Base-by-base conservation (phyloP, 129 eudicot species). In the Ambrosia artemisiifolia region DNA sequence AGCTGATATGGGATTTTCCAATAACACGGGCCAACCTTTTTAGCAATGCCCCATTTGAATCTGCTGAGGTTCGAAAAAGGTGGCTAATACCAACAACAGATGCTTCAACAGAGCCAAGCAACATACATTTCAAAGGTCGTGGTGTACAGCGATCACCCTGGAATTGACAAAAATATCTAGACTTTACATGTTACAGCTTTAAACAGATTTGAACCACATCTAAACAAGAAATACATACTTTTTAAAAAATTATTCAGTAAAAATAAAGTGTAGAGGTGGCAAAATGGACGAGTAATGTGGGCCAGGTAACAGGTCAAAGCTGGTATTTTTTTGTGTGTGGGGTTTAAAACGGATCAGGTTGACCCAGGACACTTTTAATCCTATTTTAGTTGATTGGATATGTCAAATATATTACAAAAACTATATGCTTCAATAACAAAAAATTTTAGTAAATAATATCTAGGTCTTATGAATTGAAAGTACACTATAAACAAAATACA, bases 71-170 rank as follows among this genome's bases (percentile, higher is more conserved):
- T 47, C 83, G 85, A 80, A 79, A 92, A 72, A 85, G 90, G 72
- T 87, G 84, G 78, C 88, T 87, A 59, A 92, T 69, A 19, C 98
- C 98, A 66, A 88, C 98, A 36, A 88, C 88, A 59, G 94, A 88
- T 67, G 96, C 86, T 83, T 92, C 96, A 72, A 88, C 85, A 70
- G 89, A 87, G 32, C 96, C 96, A 62, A 92, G 83, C 67, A 79
- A 59, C 81, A 70, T 78, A 47, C 51, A 67, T 53, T 73, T 69
- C 50, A 63, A 65, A 62, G 86, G 67, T 76, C 51, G 80, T 68
- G 82, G 70, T 73, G 65, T 62, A 50, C 51, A 63, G 47, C 49
- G 49, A 61, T 74, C 76, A 57, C 81, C 89, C 97, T 87, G 89
- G 53, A 61, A 77, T 40, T 47, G 34, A 66, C 48, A 14, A 57